A percentile compares a stretch with the other conserved stretches of the same genome.
Evolutionary conservation across 108 stramenopile species (phyloP).

Genomic region (Discostella pseudostelligera): DNA sequence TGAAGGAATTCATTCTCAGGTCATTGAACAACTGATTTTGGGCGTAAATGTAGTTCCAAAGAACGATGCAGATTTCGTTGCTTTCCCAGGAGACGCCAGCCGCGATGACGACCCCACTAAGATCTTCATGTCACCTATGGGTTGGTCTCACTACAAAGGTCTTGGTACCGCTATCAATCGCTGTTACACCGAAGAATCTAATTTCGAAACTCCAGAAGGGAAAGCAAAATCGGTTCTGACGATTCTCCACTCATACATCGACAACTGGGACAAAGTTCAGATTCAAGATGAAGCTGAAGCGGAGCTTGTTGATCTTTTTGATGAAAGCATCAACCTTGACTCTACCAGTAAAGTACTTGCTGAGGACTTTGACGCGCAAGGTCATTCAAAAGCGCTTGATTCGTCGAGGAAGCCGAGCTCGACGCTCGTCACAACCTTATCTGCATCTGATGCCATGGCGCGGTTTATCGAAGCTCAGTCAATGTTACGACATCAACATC

Average conservation of each 20-base stretch:
- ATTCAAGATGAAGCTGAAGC: conserved; percentile 68
- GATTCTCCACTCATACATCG: conserved; percentile 58
- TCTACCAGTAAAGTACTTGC: conserved; percentile 3
- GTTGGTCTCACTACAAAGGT: conserved; percentile 53
- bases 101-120: conserved; percentile 26
- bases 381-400: background rate
- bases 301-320: conserved; percentile 76
- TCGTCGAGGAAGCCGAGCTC: conserved; percentile 14
- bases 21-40: conserved; percentile 69
- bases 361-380: conserved; percentile 17
- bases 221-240: conserved; percentile 42
- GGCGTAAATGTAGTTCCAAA: conserved; percentile 60
- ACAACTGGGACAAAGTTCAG: conserved; percentile 76
- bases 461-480: conserved; percentile 80
- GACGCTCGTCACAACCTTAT: conserved; percentile 35
- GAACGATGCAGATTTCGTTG: conserved; percentile 66
- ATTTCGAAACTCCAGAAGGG: conserved; percentile 22
- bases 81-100: conserved; percentile 57
- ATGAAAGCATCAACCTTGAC: conserved; percentile 45
- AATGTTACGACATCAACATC: conserved; percentile 59
- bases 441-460: conserved; percentile 80
- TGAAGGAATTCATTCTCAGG: conserved; percentile 50
- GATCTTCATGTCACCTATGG: conserved; percentile 34
- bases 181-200: conserved; percentile 39
- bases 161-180: conserved; percentile 66